phyloP scores from a whole-genome alignment of 805 yeast genomes.

The Nakazawaea populi region DNA sequence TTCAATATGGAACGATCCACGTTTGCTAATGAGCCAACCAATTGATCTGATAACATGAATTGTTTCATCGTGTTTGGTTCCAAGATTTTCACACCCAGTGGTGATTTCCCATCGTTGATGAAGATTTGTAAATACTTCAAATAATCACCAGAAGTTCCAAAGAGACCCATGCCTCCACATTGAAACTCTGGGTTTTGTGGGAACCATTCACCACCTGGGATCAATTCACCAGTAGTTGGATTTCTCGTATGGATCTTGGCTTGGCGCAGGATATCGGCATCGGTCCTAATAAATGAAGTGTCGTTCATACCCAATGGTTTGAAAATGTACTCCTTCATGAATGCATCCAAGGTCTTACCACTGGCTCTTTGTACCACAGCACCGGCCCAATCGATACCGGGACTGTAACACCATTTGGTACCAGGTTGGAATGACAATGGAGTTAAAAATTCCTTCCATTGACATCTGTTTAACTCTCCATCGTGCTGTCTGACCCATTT shows the following conservation, averaged over 20 bases:
- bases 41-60: conserved; percentile 26
- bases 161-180: conserved; percentile 40
- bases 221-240: conserved; percentile 13
- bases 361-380: conserved; percentile 23
- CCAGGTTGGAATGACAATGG: conserved; percentile 33
- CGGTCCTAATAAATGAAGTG: conserved; percentile 20
- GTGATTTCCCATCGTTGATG: conserved; percentile 32
- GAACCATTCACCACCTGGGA: conserved; percentile 11
- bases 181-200: conserved; percentile 20
- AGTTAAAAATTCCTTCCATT: conserved; percentile 15
- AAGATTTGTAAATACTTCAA: conserved; percentile 31
- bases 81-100: conserved; percentile 29
- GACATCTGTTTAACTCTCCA: conserved; percentile 13
- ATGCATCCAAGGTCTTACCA: conserved; percentile 23
- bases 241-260: conserved; percentile 19
- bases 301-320: conserved; percentile 24
- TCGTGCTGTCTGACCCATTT: conserved; percentile 12
- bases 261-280: conserved; percentile 14
- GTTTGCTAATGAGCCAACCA: conserved; percentile 19
- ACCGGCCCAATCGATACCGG: conserved; percentile 32
- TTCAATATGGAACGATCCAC: conserved; percentile 11
- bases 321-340: conserved; percentile 21
- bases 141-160: conserved; percentile 33
- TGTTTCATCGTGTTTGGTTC: conserved; percentile 24
- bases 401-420: conserved; percentile 28